phyloP scores from a whole-genome alignment of 2,329 filamentous ascomycete species.

The Pezicula rhizophila region DNA sequence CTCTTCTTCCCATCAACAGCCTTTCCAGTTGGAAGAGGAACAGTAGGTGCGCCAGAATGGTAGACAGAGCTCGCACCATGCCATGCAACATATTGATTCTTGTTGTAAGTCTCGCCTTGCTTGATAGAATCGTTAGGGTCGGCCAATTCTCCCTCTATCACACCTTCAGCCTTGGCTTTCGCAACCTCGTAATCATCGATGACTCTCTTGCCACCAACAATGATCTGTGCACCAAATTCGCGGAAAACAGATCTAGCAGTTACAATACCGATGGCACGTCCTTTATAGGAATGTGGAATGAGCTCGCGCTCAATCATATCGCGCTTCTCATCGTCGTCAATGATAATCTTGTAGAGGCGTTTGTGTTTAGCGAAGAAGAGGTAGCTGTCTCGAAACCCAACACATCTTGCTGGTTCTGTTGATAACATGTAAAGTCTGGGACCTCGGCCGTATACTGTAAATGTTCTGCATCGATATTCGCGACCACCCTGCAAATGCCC shows the following conservation, averaged over 20 bases:
- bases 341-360: constrained; percentile 94
- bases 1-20: constrained; percentile 71
- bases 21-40: constrained; percentile 72
- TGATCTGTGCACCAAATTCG: constrained; percentile 90
- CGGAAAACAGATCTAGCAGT: constrained; percentile 94
- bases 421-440: constrained; percentile 95
- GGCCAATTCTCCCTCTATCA: constrained; percentile 81
- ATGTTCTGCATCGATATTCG: constrained; percentile 93
- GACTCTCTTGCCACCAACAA: constrained; percentile 83
- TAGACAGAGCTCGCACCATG: constrained; percentile 95
- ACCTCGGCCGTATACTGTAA: constrained; percentile 79
- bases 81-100: constrained; percentile 98
- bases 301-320: constrained; percentile 93
- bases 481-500: constrained; percentile 77
- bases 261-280: constrained; percentile 91
- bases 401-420: constrained; percentile 91
- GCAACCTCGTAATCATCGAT: constrained; percentile 84
- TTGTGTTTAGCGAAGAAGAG: constrained; percentile 98
- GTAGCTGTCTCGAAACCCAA: constrained; percentile 96
- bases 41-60: constrained; percentile 71
- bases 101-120: constrained; percentile 86
- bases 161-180: constrained; percentile 68
- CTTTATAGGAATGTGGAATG: constrained; percentile 98
- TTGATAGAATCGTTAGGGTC: constrained; percentile 82
- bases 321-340: constrained; percentile 93